Evolutionary conservation across 2,329 filamentous ascomycete species (phyloP), one percentile per base, ranked within the genome.

Genomic region (Neonectria coccinea): DNA sequence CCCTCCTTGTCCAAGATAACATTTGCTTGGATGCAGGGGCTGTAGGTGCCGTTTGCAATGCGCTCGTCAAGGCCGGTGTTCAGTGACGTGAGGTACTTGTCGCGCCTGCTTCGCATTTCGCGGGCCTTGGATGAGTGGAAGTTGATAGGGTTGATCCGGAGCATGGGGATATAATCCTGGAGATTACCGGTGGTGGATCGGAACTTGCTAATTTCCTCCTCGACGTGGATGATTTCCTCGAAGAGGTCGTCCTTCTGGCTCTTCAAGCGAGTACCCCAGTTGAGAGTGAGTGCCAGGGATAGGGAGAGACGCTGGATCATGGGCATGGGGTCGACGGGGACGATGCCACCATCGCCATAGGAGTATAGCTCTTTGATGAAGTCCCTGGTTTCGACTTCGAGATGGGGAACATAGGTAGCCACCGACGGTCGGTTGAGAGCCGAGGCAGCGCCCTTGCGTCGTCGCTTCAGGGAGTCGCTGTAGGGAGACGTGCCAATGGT

Each of bases 401-500:
- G 79, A 68, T 89, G 87, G 0, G 84, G 81, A 3, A 91, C 81
- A 67, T 91, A 91, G 0, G 84, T 88, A 5, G 85, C 84, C 1
- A 91, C 86, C 0, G 87, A 87, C 0, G 89, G 88, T 52, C 88
- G 86, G 74, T 91, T 91, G 18, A 91, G 79, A 1, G 89, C 89
- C 4, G 87, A 86, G 0, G 88, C 89, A 1, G 88, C 89, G 16
- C 87, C 89, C 75, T 91, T 91, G 62, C 88, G 82, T 36, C 88
- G 81, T 5, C 88, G 81, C 74, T 91, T 91, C 29, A 91, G 77
- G 0, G 85, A 88, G 4, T 91, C 88, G 58, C 85, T 88, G 73
- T 89, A 91, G 0, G 89, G 89, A 1, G 87, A 89, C 0, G 89
- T 91, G 0, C 89, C 89, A 60, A 91, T 91, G 0, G 89, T 91